These are phyloP conservation scores for Aureobasidium pullulans DNA, from an alignment of 2,329 filamentous ascomycete genomes.

Conservation along the genomic window DNA sequence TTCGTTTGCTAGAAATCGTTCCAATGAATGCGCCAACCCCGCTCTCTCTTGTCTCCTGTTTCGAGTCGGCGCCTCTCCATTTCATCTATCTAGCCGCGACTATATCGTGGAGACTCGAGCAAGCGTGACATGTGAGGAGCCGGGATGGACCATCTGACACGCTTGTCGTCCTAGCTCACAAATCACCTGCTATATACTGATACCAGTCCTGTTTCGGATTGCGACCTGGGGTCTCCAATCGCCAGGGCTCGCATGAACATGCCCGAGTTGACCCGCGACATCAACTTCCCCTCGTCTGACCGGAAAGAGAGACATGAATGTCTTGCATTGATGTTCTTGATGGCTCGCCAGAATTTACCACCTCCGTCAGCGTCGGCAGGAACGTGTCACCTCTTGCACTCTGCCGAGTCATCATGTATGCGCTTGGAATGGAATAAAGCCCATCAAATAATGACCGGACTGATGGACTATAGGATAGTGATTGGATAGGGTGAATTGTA, in stretches of 20 bases:
- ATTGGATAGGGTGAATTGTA: too few relatives aligned
- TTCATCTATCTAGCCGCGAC: conserved; percentile 10
- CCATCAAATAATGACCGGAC: too few relatives aligned
- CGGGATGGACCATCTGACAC: background rate
- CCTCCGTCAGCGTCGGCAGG: background rate
- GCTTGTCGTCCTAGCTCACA: background rate
- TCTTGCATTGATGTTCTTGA: background rate
- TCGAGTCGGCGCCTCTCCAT: background rate
- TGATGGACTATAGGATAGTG: too few relatives aligned
- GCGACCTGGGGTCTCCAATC: background rate
- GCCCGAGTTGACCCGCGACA: background rate
- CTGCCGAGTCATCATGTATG: background rate
- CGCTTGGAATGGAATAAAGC: background rate
- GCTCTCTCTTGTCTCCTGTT: background rate
- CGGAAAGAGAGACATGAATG: background rate
- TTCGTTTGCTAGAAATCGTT: background rate
- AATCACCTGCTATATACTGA: conserved; percentile 8
- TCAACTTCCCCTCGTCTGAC: background rate
- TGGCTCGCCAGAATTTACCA: background rate
- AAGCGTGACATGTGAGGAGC: background rate
- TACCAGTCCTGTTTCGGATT: background rate
- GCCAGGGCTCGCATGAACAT: background rate
- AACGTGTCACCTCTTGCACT: background rate
- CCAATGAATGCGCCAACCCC: background rate
- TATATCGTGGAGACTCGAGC: background rate